These are phyloP conservation scores for Lasiosphaeria ovina DNA, from an alignment of 495 filamentous ascomycete genomes.

Conservation along the genomic window DNA sequence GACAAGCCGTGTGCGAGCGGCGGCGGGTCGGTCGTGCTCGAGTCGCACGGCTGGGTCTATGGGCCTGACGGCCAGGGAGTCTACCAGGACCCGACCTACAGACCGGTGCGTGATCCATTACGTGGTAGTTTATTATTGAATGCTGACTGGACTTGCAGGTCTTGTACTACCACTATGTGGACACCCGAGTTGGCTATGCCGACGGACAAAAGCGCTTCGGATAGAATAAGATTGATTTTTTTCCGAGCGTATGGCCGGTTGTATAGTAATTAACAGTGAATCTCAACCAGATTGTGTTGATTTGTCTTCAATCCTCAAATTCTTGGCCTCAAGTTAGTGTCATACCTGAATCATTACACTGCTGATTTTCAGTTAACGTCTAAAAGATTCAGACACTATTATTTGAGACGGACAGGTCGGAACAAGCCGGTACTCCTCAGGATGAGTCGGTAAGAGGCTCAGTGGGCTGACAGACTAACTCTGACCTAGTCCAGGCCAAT, in stretches of 20 bases:
- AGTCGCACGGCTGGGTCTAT: slow-evolving; percentile 62
- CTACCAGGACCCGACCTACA: slow-evolving; percentile 33
- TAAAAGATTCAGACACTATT: too few species aligned
- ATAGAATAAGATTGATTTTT: slow-evolving; percentile 64
- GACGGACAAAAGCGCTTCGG: slow-evolving; percentile 67
- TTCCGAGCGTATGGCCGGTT: slow-evolving; percentile 66
- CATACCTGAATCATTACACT: too few species aligned
- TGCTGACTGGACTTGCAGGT: slow-evolving; percentile 35
- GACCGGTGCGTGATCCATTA: slow-evolving; percentile 34
- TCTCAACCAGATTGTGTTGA: too few species aligned
- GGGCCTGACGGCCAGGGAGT: slow-evolving; percentile 67
- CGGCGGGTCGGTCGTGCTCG: slow-evolving; percentile 63
- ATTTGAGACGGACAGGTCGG: too few species aligned
- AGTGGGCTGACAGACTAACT: too few species aligned
- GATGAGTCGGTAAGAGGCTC: too few species aligned
- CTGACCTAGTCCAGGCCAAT: too few species aligned
- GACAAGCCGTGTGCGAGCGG: slow-evolving; percentile 54
- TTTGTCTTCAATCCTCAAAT: too few species aligned
- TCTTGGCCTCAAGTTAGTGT: too few species aligned
- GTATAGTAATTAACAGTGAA: slow-evolving; percentile 17
- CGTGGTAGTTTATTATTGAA: not conserved
- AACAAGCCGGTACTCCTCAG: too few species aligned
- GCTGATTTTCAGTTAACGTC: too few species aligned
- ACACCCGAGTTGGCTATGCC: slow-evolving; percentile 62
- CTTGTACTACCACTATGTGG: slow-evolving; percentile 70